These are phyloP conservation scores for Diaporthe vaccinii DNA, from an alignment of 2,329 filamentous ascomycete genomes.

Conservation along the genomic window DNA sequence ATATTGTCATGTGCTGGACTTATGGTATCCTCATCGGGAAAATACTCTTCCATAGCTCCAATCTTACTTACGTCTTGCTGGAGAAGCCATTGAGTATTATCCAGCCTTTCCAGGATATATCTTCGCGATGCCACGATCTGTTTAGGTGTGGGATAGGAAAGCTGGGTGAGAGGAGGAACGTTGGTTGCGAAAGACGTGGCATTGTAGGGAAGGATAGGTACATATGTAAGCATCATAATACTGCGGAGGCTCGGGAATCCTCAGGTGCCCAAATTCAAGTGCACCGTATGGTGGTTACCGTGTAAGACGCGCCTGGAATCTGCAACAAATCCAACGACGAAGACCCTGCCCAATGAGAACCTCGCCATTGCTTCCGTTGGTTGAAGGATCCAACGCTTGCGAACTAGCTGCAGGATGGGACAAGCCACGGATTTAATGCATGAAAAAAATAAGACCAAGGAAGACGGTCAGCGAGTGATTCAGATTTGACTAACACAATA, in stretches of 20 bases:
- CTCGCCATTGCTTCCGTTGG: not conserved
- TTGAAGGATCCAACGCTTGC: not conserved
- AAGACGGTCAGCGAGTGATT: too few relatives aligned
- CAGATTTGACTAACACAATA: too few relatives aligned
- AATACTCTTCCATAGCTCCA: too few relatives aligned
- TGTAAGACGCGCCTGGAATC: too few relatives aligned
- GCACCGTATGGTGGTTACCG: not conserved
- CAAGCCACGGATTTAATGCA: too few relatives aligned
- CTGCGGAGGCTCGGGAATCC: not conserved
- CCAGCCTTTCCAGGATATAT: not conserved
- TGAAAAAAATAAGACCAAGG: too few relatives aligned
- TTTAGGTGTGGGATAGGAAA: not conserved
- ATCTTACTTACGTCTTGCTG: not conserved
- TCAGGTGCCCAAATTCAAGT: not conserved
- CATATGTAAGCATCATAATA: too few relatives aligned
- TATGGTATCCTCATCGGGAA: too few relatives aligned
- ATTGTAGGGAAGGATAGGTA: too few relatives aligned
- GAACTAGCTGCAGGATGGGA: not conserved
- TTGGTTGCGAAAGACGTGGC: too few relatives aligned
- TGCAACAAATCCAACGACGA: not conserved
- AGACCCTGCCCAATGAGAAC: not conserved
- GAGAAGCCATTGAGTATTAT: not conserved
- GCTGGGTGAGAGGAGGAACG: not conserved
- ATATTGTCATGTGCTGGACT: not conserved
- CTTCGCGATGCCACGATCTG: not conserved